Evolutionary conservation across 129 eudicot genomes (phyloP).

Genomic region (Tagetes patula): DNA sequence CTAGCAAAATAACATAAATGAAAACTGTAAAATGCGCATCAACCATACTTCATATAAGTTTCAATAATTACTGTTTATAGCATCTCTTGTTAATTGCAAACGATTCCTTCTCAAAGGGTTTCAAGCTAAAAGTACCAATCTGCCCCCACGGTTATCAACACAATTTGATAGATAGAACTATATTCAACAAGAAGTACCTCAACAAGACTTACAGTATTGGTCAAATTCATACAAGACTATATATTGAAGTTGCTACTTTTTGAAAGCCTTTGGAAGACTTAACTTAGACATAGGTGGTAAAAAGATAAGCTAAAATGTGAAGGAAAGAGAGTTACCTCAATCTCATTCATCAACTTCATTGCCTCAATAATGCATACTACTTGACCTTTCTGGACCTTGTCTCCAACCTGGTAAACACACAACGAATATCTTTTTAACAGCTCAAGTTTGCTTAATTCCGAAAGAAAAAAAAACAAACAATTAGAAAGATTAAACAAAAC

Average conservation of each 20-base stretch:
- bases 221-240: neutral
- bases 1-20: constrained; percentile 35
- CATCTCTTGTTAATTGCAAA: neutral
- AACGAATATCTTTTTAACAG: neutral
- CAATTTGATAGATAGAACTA: neutral
- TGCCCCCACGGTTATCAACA: neutral
- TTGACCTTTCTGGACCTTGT: constrained; percentile 83
- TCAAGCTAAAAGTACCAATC: neutral
- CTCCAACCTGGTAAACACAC: constrained; percentile 58
- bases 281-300: neutral
- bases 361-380: constrained; percentile 90
- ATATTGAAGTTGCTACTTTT: neutral
- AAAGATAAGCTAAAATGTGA: constrained; percentile 12
- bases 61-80: neutral
- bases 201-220: neutral
- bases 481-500: neutral
- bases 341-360: constrained; percentile 95
- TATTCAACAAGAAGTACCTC: neutral
- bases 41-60: neutral
- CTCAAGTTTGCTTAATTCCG: neutral
- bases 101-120: neutral
- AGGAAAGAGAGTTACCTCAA: constrained; percentile 51
- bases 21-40: neutral
- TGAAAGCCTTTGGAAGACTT: neutral
- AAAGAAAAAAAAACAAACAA: neutral